Conservation (phyloP, 1,284 basidiomycete genomes). For the Ustilago sp. region DNA sequence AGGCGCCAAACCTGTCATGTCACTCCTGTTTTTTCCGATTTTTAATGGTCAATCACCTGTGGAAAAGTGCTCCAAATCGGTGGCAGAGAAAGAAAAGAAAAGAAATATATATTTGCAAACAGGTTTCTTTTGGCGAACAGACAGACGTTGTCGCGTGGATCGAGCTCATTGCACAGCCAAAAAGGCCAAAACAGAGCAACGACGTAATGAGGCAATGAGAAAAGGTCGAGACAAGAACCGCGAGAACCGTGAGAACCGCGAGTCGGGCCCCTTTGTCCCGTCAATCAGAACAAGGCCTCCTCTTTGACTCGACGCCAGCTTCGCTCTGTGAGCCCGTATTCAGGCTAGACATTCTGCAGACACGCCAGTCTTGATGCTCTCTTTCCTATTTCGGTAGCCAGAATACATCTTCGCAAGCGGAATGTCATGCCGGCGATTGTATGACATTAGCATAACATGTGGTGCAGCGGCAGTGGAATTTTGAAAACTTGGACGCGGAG, state of each 20-base stretch:
- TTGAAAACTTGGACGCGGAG: not conserved
- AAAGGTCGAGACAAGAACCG: too few relatives aligned
- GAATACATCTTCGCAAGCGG: not conserved
- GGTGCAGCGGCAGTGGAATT: not conserved
- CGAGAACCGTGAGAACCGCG: not conserved
- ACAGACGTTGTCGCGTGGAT: not conserved
- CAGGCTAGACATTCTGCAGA: not conserved
- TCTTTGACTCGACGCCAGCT: not conserved
- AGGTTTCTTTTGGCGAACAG: not conserved
- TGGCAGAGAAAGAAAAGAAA: not conserved
- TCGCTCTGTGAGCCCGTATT: not conserved
- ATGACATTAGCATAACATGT: not conserved
- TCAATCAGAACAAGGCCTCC: not conserved
- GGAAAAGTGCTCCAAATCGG: not conserved
- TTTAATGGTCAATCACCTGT: not conserved
- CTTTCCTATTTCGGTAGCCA: too few relatives aligned
- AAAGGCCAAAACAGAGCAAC: conserved; percentile 3
- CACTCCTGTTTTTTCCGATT: not conserved
- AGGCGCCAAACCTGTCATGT: conserved; percentile 2
- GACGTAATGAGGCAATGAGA: not conserved
- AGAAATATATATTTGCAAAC: not conserved
- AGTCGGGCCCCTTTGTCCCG: not conserved
- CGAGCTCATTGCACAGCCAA: conserved; percentile 6
- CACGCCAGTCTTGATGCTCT: too few relatives aligned
- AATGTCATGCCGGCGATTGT: not conserved